These are phyloP conservation scores for Neofusicoccum cordaticola DNA, from an alignment of 2,329 filamentous ascomycete species.

Conservation along the genomic window DNA sequence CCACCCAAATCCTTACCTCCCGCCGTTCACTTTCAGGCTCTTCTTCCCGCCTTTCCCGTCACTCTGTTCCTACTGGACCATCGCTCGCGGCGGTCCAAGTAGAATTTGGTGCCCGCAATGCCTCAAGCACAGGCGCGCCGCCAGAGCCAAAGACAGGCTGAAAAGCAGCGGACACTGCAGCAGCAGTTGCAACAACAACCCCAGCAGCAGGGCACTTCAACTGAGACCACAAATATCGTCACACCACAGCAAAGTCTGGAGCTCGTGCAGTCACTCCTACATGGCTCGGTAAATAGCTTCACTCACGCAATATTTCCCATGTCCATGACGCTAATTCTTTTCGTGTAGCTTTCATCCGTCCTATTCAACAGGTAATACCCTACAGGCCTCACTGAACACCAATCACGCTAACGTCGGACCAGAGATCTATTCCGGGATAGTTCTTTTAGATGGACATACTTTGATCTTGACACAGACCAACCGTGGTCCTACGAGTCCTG, in stretches of 20 bases:
- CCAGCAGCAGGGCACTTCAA: conserved; percentile 18
- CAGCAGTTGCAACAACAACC: background rate
- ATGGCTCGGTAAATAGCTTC: conserved; percentile 40
- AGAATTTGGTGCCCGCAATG: too few species aligned
- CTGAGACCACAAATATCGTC: conserved; percentile 11
- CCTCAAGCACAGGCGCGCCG: too few species aligned
- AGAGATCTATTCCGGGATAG: conserved; percentile 31
- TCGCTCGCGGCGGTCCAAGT: too few species aligned
- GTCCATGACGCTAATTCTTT: background rate
- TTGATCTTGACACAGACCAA: conserved; percentile 24
- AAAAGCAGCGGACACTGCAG: too few species aligned
- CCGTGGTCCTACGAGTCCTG: conserved; percentile 27
- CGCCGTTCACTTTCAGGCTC: too few species aligned
- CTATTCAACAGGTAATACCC: background rate
- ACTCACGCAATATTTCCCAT: background rate
- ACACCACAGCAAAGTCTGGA: conserved; percentile 47
- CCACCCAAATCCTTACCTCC: too few species aligned
- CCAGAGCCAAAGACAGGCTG: too few species aligned
- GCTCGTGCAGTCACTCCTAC: conserved; percentile 48
- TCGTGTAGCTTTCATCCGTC: background rate
- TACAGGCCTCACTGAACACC: too few species aligned
- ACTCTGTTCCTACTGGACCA: too few species aligned
- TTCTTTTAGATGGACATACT: conserved; percentile 29
- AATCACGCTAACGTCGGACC: background rate
- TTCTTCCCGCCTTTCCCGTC: too few species aligned